Evolutionary conservation across 208 protist species (phyloP).

Genomic region (Leishmania amazonensis): DNA sequence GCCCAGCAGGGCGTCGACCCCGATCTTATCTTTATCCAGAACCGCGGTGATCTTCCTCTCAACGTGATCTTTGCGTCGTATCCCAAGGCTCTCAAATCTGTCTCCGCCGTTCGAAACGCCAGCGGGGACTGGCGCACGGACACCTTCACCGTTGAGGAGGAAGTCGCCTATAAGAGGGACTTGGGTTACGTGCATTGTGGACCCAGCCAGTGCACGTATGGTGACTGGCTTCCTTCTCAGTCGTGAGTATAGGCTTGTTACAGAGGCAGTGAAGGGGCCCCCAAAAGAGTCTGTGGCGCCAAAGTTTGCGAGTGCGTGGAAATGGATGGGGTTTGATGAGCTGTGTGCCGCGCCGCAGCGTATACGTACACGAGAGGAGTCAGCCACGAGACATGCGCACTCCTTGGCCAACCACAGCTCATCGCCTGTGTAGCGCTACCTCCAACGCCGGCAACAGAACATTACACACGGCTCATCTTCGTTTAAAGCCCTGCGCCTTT

Average conservation of each 20-base stretch:
- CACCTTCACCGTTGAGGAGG: conserved; percentile 81
- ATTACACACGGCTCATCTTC: background rate
- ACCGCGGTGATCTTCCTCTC: conserved; percentile 74
- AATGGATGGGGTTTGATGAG: background rate
- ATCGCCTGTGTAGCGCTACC: background rate
- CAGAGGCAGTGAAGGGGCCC: background rate
- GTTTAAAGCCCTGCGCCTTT: background rate
- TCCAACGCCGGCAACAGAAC: background rate
- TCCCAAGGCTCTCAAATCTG: conserved; percentile 70
- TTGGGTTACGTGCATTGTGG: conserved; percentile 61
- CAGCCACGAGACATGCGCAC: background rate
- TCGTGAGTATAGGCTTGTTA: background rate
- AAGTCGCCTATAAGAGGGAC: conserved; percentile 83
- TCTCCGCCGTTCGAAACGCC: conserved; percentile 63
- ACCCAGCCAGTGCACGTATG: conserved; percentile 71
- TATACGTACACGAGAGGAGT: background rate
- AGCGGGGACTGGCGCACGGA: conserved; percentile 87
- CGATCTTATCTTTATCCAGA: conserved; percentile 85
- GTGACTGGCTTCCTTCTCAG: conserved; percentile 31
- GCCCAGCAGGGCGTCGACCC: conserved; percentile 83
- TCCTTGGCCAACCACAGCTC: background rate
- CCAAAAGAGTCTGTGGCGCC: too few relatives aligned
- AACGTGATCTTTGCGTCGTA: conserved; percentile 74
- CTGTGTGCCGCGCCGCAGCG: background rate
- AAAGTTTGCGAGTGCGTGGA: background rate